Evolutionary conservation across 345 rosid species (phyloP).

Genomic region (Gossypium herbaceum): DNA sequence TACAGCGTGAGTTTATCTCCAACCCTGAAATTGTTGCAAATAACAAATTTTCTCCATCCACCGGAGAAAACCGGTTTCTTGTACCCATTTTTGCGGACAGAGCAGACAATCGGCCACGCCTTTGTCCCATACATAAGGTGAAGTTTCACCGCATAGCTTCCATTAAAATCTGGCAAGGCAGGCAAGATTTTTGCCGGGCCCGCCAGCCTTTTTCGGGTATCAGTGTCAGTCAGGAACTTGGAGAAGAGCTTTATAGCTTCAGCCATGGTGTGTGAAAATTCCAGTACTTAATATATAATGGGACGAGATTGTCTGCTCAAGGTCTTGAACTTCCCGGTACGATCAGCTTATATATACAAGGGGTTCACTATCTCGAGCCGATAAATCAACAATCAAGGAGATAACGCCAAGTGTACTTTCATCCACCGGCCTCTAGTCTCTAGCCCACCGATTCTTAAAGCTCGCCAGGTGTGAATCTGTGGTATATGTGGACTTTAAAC

Average conservation of each 20-base stretch:
- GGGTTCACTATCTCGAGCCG: not conserved
- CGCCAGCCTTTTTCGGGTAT: slow-evolving; percentile 3
- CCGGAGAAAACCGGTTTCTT: slow-evolving; percentile 9
- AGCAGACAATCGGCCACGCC: slow-evolving; percentile 1
- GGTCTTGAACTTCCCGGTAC: not conserved
- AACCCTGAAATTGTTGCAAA: not conserved
- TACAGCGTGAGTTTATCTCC: not conserved
- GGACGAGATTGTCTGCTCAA: too few species aligned
- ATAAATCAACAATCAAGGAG: not conserved
- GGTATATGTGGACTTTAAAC: too few species aligned
- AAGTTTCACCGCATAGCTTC: not conserved
- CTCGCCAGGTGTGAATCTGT: too few species aligned
- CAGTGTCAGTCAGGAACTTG: not conserved
- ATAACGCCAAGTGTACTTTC: not conserved
- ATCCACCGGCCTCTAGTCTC: not conserved
- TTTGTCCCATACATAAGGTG: not conserved
- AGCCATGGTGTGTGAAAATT: not conserved
- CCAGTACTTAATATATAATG: not conserved
- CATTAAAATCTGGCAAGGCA: not conserved
- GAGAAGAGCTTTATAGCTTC: not conserved
- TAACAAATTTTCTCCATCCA: slow-evolving; percentile 9
- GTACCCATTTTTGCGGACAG: slow-evolving; percentile 1
- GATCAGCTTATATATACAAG: too few species aligned
- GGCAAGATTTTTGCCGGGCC: slow-evolving; percentile 4
- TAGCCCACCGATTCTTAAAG: too few species aligned